Evolutionary conservation across 176 grass and related monocot species (phyloP).

Genomic region (Hordeum marinum): DNA sequence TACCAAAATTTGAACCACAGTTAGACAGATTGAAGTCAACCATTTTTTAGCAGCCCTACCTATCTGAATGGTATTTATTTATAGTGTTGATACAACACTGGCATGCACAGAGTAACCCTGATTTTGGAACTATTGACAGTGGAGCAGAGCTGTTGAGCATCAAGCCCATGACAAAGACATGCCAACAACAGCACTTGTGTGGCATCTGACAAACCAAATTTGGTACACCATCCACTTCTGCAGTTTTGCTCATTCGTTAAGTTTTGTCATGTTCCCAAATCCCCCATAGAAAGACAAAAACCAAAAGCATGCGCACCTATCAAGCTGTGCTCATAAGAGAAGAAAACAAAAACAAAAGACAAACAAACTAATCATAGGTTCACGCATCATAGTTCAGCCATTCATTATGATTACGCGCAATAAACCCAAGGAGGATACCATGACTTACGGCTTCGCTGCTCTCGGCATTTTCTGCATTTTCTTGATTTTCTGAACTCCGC

Average conservation of each 20-base stretch:
- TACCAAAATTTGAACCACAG: background rate
- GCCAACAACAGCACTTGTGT: slow-evolving; percentile 37
- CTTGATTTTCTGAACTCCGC: slow-evolving; percentile 43
- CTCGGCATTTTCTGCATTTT: slow-evolving; percentile 43
- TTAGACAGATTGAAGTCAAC: background rate
- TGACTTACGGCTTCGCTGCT: slow-evolving; percentile 67
- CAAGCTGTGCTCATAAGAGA: background rate
- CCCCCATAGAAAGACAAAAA: slow-evolving; percentile 19
- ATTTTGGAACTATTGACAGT: slow-evolving; percentile 1
- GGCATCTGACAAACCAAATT: slow-evolving; percentile 21
- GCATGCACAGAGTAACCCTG: background rate
- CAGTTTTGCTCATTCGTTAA: slow-evolving; percentile 37
- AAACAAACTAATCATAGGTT: slow-evolving; percentile 6
- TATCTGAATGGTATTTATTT: background rate
- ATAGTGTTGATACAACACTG: slow-evolving; percentile 11
- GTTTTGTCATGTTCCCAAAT: slow-evolving; percentile 32
- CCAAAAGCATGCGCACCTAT: background rate
- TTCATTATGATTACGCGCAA: background rate
- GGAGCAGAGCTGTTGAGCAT: slow-evolving; percentile 34
- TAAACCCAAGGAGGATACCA: slow-evolving; percentile 8
- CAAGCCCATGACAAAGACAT: slow-evolving; percentile 38
- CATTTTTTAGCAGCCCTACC: background rate
- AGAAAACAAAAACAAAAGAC: background rate
- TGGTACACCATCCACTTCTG: slow-evolving; percentile 46
- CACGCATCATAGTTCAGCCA: background rate